Evolutionary conservation across 2,329 filamentous ascomycete species (phyloP).

Genomic region (Verticillium longisporum): DNA sequence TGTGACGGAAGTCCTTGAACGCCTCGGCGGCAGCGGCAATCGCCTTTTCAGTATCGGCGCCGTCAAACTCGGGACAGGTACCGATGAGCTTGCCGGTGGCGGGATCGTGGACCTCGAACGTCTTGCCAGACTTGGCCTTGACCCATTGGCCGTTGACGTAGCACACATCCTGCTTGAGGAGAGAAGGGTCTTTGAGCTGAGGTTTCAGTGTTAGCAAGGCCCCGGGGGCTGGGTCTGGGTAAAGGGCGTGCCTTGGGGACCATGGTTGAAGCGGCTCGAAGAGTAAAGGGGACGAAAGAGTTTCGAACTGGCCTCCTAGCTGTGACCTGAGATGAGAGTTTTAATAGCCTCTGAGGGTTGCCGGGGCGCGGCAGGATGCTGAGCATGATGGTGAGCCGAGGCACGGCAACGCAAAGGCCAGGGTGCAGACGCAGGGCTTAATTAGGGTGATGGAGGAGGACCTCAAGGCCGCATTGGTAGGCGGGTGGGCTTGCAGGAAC

Average conservation of each 20-base stretch:
- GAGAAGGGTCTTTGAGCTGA: conserved; percentile 69
- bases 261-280: conserved; percentile 39
- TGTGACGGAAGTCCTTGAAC: conserved; percentile 62
- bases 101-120: conserved; percentile 84
- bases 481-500: neutral
- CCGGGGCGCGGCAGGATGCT: neutral
- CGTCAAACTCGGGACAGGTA: conserved; percentile 76
- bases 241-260: conserved; percentile 31
- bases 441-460: neutral
- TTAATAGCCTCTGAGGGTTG: neutral
- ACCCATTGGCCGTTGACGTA: conserved; percentile 96
- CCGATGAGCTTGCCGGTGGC: conserved; percentile 76
- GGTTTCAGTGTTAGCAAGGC: neutral
- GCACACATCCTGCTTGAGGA: conserved; percentile 75
- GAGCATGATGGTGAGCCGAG: neutral
- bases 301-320: neutral
- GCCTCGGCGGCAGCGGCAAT: conserved; percentile 79
- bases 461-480: neutral
- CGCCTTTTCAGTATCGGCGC: conserved; percentile 69
- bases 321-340: conserved; percentile 17
- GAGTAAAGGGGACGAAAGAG: conserved; percentile 6
- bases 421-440: neutral
- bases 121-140: conserved; percentile 76
- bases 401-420: neutral
- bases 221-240: neutral